Conservation (phyloP, 306 rosid species). For the Begonia loranthoides region DNA sequence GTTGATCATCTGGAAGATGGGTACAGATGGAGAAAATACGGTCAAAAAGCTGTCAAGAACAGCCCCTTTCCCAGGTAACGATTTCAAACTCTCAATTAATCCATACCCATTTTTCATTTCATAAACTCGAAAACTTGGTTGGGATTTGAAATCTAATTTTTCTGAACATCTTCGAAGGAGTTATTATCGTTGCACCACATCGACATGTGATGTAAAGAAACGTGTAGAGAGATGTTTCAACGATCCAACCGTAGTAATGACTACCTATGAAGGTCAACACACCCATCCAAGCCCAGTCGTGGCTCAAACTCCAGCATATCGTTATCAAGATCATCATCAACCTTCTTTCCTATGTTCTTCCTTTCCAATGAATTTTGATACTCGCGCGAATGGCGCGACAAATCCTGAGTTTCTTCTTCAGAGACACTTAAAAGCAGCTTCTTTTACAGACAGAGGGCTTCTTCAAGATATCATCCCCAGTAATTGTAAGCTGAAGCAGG, state of each 20-base stretch:
- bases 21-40: constrained; percentile 98
- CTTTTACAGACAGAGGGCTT: constrained; percentile 39
- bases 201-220: constrained; percentile 81
- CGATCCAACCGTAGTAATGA: constrained; percentile 68
- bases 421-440: constrained; percentile 9
- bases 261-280: constrained; percentile 95
- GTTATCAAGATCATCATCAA: constrained; percentile 14
- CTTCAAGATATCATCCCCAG: constrained; percentile 68
- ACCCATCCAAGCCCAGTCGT: constrained; percentile 58
- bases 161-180: constrained; percentile 31
- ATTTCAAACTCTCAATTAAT: not conserved
- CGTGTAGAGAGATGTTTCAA: constrained; percentile 72
- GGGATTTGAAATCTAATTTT: no score
- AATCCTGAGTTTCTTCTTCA: constrained; percentile 19
- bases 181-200: constrained; percentile 88
- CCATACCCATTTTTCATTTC: no score
- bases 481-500: constrained; percentile 36
- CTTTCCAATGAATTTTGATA: constrained; percentile 2
- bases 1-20: constrained; percentile 99
- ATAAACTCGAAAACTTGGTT: no score
- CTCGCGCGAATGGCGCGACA: constrained; percentile 2
- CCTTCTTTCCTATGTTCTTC: constrained; percentile 7
- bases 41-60: constrained; percentile 92
- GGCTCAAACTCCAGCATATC: constrained; percentile 32
- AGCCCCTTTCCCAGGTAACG: constrained; percentile 85